Evolutionary conservation across 495 filamentous ascomycete species (phyloP), one percentile per base, ranked within the genome.

Genomic region (Aspergillus kassunensis): DNA sequence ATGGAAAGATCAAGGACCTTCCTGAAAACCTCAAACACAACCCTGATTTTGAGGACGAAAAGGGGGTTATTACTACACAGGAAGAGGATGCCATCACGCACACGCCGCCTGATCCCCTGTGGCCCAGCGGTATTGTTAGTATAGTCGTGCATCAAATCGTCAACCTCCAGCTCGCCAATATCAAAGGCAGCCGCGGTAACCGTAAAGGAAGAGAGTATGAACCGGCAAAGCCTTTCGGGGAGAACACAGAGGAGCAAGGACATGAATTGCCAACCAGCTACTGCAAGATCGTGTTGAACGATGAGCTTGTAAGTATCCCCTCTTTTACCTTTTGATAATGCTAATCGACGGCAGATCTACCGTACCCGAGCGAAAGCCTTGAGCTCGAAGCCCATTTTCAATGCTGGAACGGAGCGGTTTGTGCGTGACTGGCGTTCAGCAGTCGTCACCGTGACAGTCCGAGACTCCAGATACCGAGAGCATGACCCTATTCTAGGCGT

Each of bases 401-500:
- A 97, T 58, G 91, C 92, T 12, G 92, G 92, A 30, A 96, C 91
- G 6, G 92, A 97, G 63, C 80, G 88, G 2, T 97, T 97, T 59
- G 77, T 97, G n/a, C 84, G 92, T 11, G 92, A 97, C 65, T 97
- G 92, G 92, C 78, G 90, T 40, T 91, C 87, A 29, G 79, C 82
- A 27, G 85, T 96, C 42, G 80, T 96, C 30, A 96, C 90, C 0
- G 78, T 96, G 44, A 88, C 87, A 12, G 90, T 96, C 24, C 82
- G 92, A 11, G 91, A 97, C 66, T 81, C 85, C 44, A 82, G 92
- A 13, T 86, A 96, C 59, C 80, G 92, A 34, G 83, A 97, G 68
- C 92, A 97, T 56, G 92, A 97, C 55, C 92, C 92, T 12, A 90
- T 97, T 44, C 84, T 97, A 16, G 92, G 92, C 20, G 86, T 96